Conservation (phyloP, 768 basidiomycete species). For the Collybia nuda region DNA sequence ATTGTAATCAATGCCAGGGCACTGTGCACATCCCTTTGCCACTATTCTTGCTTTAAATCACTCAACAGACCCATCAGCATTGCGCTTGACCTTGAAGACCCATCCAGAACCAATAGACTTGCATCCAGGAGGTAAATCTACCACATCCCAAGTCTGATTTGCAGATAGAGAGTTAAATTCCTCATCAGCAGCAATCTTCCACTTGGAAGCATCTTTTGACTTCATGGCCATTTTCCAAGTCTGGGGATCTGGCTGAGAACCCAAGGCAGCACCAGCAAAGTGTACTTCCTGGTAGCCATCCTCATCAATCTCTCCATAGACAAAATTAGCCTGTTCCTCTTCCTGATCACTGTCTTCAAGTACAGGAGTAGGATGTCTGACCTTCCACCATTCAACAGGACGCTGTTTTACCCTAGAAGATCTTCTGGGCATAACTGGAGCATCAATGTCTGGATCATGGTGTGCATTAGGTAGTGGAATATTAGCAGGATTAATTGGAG, state of each 20-base stretch:
- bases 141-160: slow-evolving; percentile 34
- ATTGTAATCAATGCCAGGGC: slow-evolving; percentile 35
- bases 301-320: not conserved
- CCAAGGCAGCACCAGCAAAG: slow-evolving; percentile 1
- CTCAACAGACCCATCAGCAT: slow-evolving; percentile 36
- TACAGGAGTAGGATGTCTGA: slow-evolving; percentile 2
- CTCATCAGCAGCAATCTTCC: slow-evolving; percentile 23
- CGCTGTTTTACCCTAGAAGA: not conserved
- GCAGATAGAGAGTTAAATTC: slow-evolving; percentile 22
- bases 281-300: slow-evolving; percentile 4
- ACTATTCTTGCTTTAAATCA: slow-evolving; percentile 41
- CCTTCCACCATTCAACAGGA: slow-evolving; percentile 7
- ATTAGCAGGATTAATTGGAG: no score
- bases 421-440: not conserved
- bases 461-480: no score
- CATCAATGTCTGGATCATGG: no score
- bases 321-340: not conserved
- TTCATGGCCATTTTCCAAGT: slow-evolving; percentile 19
- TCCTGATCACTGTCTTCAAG: slow-evolving; percentile 8
- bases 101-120: slow-evolving; percentile 34
- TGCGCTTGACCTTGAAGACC: slow-evolving; percentile 41
- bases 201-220: slow-evolving; percentile 16
- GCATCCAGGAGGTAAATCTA: slow-evolving; percentile 27
- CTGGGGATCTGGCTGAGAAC: slow-evolving; percentile 1
- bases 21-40: slow-evolving; percentile 37